phyloP scores from a whole-genome alignment of 768 basidiomycete genomes.

The Neoboletus brunneissimus region DNA sequence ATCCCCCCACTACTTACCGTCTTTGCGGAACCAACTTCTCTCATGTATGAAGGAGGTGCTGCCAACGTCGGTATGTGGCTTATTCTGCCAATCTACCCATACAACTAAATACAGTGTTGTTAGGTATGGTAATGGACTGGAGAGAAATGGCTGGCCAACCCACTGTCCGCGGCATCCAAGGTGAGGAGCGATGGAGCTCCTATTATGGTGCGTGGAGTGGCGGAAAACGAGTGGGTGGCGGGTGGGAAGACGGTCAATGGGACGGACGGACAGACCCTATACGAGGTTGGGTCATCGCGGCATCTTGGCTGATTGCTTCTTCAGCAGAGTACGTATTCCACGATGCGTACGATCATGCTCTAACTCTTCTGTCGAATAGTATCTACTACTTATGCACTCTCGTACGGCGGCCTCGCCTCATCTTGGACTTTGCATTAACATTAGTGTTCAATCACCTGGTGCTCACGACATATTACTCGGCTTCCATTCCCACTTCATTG shows the following conservation, averaged over 20 bases:
- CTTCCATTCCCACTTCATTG: conserved; percentile 72
- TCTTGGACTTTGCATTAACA: conserved; percentile 92
- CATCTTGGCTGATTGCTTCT: conserved; percentile 82
- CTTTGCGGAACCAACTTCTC: conserved; percentile 70
- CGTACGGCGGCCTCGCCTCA: conserved; percentile 86
- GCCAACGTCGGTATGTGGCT: conserved; percentile 66
- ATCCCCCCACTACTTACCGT: conserved; percentile 73
- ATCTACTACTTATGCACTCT: conserved; percentile 84
- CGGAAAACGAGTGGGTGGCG: conserved; percentile 67
- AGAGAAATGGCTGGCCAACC: conserved; percentile 87
- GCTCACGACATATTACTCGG: conserved; percentile 81
- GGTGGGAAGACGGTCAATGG: conserved; percentile 49
- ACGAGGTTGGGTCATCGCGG: conserved; percentile 88
- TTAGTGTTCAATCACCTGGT: conserved; percentile 90
- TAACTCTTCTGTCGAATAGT: conserved; percentile 28
- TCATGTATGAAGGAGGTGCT: conserved; percentile 74
- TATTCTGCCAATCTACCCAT: neutral
- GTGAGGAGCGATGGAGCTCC: conserved; percentile 62
- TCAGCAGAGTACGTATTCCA: conserved; percentile 73
- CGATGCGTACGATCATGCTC: conserved; percentile 1
- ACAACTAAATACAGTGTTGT: conserved; percentile 3
- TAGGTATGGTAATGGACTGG: conserved; percentile 97
- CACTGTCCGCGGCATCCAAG: conserved; percentile 65
- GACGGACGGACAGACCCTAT: conserved; percentile 71
- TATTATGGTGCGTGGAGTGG: conserved; percentile 78